phyloP scores from a whole-genome alignment of 768 basidiomycete species.

The Kwoniella newhampshirensis region DNA sequence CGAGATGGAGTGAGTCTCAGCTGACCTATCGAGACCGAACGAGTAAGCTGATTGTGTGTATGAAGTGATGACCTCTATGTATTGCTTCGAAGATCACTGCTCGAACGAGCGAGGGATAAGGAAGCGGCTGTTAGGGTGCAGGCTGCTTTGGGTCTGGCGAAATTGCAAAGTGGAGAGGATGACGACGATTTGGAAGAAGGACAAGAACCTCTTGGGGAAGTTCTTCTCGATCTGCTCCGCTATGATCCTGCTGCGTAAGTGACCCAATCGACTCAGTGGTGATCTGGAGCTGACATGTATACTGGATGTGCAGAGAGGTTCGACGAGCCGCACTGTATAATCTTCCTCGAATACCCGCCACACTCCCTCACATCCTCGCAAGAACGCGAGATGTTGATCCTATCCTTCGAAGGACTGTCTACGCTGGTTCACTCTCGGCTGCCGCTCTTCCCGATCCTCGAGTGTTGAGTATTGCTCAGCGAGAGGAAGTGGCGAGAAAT shows the following conservation, averaged over 20 bases:
- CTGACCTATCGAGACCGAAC: not conserved
- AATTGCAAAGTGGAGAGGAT: constrained; percentile 73
- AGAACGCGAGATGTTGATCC: constrained; percentile 79
- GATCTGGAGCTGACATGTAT: not conserved
- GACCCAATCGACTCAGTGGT: not conserved
- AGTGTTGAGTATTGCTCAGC: constrained; percentile 66
- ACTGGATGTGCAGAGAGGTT: constrained; percentile 65
- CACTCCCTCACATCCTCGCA: constrained; percentile 67
- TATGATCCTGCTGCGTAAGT: constrained; percentile 76
- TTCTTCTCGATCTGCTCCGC: constrained; percentile 61
- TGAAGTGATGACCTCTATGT: constrained; percentile 73
- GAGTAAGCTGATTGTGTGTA: not conserved
- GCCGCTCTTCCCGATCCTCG: constrained; percentile 63
- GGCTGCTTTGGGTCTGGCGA: constrained; percentile 74
- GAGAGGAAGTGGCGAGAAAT: constrained; percentile 73
- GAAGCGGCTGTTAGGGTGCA: constrained; percentile 74
- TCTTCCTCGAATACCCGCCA: constrained; percentile 61
- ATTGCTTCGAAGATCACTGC: constrained; percentile 62
- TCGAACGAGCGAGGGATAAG: constrained; percentile 76
- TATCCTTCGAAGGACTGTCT: constrained; percentile 71
- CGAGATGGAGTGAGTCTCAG: constrained; percentile 72
- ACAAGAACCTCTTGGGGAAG: constrained; percentile 44
- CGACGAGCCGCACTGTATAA: constrained; percentile 75
- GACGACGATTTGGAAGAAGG: constrained; percentile 57
- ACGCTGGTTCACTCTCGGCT: constrained; percentile 64